Evolutionary conservation across 2,329 filamentous ascomycete species (phyloP).

Genomic region (Alternaria sp.): DNA sequence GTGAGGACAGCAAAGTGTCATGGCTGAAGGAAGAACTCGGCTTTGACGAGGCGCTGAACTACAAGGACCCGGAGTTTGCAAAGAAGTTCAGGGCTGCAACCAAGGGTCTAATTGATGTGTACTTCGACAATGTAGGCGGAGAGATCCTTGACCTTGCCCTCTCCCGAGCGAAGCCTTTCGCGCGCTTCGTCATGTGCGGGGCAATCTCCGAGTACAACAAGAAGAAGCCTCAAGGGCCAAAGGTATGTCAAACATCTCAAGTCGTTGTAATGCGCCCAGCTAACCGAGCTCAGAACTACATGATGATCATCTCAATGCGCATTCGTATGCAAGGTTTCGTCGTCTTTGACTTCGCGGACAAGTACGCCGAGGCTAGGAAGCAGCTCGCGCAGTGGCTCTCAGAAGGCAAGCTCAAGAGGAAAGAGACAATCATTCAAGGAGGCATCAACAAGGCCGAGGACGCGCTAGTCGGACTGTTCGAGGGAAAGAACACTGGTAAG

Average conservation of each 20-base stretch:
- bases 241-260: conserved; percentile 19
- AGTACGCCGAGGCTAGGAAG: conserved; percentile 64
- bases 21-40: conserved; percentile 62
- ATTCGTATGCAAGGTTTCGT: conserved; percentile 65
- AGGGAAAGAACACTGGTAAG: conserved; percentile 74
- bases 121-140: conserved; percentile 60
- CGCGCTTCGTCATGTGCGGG: conserved; percentile 54
- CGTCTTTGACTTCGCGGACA: conserved; percentile 68
- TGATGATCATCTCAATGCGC: conserved; percentile 53
- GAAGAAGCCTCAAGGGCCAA: conserved; percentile 59
- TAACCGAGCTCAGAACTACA: conserved; percentile 47
- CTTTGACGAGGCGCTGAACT: conserved; percentile 63
- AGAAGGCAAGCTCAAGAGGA: conserved; percentile 73
- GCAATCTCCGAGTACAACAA: conserved; percentile 55
- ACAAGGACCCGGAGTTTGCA: conserved; percentile 58
- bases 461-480: conserved; percentile 68
- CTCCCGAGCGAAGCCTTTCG: conserved; percentile 49
- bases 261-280: background rate
- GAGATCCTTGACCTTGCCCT: conserved; percentile 57
- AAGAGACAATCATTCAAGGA: conserved; percentile 74
- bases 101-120: conserved; percentile 58
- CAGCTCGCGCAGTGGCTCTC: conserved; percentile 71
- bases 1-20: conserved; percentile 59
- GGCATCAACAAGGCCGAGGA: conserved; percentile 69
- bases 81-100: conserved; percentile 57